Percentiles rank a stretch among this genome's conserved stretches.
Evolutionary conservation across 495 filamentous ascomycete species (phyloP).

Genomic region (Entonaema liquescens): DNA sequence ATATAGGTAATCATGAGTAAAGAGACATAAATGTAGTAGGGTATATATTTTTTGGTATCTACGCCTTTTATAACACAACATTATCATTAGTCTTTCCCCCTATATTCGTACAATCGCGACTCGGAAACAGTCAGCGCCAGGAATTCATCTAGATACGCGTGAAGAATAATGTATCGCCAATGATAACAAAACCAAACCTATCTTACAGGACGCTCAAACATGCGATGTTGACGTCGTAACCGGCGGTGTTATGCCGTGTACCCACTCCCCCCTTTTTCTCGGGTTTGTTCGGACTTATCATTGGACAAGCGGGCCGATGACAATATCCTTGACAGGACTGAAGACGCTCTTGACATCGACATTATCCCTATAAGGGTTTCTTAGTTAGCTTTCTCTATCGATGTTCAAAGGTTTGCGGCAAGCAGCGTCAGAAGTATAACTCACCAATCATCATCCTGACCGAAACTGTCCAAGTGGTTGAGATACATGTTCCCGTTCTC

Average conservation of each 20-base stretch:
- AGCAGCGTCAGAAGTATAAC: background rate
- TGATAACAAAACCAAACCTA: background rate
- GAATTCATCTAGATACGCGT: too few relatives aligned
- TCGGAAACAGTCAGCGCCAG: background rate
- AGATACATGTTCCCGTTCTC: conserved; percentile 35
- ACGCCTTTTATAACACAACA: background rate
- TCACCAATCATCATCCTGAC: conserved; percentile 6
- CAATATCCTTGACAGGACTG: background rate
- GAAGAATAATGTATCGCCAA: background rate
- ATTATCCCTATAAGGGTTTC: conserved; percentile 50
- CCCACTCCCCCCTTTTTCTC: background rate
- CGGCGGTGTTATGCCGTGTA: background rate
- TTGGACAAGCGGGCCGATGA: background rate
- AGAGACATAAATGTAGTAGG: background rate
- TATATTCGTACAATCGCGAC: background rate
- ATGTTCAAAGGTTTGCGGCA: too few relatives aligned
- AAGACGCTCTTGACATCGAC: conserved; percentile 43
- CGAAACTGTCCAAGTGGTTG: conserved; percentile 42
- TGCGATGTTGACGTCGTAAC: background rate
- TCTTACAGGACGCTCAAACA: background rate
- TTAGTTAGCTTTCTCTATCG: too few relatives aligned
- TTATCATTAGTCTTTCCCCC: background rate
- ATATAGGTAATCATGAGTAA: background rate
- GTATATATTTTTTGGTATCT: too few relatives aligned
- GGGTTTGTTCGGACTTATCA: background rate